A percentile compares a stretch with the other conserved stretches of the same genome.
Conservation (phyloP, 2,329 filamentous ascomycete genomes). For the Cladosporium cucumerinum region DNA sequence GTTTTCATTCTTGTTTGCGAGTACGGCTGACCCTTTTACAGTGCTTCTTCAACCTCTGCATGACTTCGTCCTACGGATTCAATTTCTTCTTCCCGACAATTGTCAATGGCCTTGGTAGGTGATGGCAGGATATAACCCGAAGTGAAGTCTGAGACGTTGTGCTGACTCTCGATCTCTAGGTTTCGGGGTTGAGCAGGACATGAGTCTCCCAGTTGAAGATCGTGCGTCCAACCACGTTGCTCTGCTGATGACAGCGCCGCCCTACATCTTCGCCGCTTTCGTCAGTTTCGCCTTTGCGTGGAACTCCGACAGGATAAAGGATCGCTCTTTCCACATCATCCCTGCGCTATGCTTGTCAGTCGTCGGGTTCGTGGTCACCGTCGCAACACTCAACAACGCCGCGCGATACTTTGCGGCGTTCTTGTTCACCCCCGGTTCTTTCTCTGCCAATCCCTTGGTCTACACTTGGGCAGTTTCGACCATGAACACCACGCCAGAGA, state of each 20-base stretch:
- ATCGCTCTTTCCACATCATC: constrained; percentile 7
- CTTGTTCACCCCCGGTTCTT: constrained; percentile 35
- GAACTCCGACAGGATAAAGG: constrained; percentile 10
- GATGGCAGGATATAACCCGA: background rate
- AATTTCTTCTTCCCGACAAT: constrained; percentile 6
- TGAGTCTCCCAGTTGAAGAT: background rate
- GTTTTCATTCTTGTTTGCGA: background rate
- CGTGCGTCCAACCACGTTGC: background rate
- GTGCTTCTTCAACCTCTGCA: constrained; percentile 7
- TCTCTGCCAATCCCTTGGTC: constrained; percentile 36
- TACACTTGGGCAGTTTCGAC: constrained; percentile 37
- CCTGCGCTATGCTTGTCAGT: background rate
- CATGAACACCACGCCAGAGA: constrained; percentile 39
- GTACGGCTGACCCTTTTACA: background rate
- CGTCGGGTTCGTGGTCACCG: constrained; percentile 6
- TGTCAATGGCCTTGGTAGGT: background rate
- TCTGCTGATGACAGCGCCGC: constrained; percentile 52
- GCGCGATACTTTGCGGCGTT: constrained; percentile 32
- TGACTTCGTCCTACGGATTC: background rate
- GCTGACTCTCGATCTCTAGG: background rate
- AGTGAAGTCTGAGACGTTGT: background rate
- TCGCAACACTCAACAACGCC: constrained; percentile 3
- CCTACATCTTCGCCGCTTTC: constrained; percentile 53
- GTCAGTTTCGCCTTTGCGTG: background rate
- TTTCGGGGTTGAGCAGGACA: background rate